phyloP scores from a whole-genome alignment of 2,329 filamentous ascomycete species.

The Fusarium sp. region DNA sequence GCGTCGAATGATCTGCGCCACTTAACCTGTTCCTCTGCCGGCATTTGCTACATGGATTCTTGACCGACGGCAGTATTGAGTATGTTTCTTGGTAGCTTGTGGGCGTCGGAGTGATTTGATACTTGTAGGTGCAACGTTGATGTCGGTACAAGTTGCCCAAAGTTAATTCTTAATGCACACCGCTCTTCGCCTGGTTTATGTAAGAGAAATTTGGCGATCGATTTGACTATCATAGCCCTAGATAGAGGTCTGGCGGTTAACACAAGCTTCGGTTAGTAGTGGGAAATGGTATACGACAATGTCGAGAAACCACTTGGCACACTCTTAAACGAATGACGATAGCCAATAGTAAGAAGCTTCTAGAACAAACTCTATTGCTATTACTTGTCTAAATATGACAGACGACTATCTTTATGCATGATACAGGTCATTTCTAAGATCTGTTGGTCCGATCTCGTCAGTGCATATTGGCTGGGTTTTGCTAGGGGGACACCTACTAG shows the following conservation, averaged over 20 bases:
- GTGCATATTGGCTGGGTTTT: not conserved
- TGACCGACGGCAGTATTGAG: slow-evolving; percentile 18
- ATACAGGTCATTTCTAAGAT: not conserved
- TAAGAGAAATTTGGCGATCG: not conserved
- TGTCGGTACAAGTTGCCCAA: slow-evolving; percentile 40
- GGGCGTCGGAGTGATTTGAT: slow-evolving; percentile 1
- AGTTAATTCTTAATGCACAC: slow-evolving; percentile 2
- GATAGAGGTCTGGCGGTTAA: not conserved
- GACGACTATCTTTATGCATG: not conserved
- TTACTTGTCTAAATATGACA: not conserved
- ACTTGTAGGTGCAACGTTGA: slow-evolving; percentile 29
- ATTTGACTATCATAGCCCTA: not conserved
- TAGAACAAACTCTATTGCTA: not conserved
- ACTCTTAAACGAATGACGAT: too few relatives aligned
- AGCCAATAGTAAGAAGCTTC: not conserved
- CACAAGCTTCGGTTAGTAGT: not conserved
- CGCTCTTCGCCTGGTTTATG: slow-evolving; percentile 11
- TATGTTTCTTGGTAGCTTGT: not conserved
- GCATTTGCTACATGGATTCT: slow-evolving; percentile 19
- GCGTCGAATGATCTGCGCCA: slow-evolving; percentile 7
- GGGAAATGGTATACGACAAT: not conserved
- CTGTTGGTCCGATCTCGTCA: not conserved
- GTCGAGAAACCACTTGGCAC: not conserved
- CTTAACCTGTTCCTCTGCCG: slow-evolving; percentile 20
- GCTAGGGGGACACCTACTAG: not conserved